Base-by-base conservation (phyloP, 2,329 filamentous ascomycete species). In the Sarocladium strictum region DNA sequence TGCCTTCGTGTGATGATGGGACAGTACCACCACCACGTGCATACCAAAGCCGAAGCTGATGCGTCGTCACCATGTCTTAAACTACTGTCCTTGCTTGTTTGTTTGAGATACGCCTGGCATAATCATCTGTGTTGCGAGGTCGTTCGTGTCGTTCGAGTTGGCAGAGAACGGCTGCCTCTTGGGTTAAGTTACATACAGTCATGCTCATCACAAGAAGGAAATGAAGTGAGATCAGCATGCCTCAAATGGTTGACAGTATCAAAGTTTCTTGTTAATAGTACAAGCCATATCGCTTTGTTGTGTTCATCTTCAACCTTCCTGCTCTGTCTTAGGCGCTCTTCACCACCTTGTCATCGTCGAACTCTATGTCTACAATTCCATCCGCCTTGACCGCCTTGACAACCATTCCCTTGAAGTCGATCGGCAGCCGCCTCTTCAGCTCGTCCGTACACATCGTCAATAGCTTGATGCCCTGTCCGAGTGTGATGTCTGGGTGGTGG, bases 311-410 rank as follows among this genome's bases (percentile, higher is more conserved):
- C 10, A 4, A 12, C 43, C n/a, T 9, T 51, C 17, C 15, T 24
- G 27, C 27, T 7, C 26, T 10, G n/a, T 11, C n/a, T 51, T 59
- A 87, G 64, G 83, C 79, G 62, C 76, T 72, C 71, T 80, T 82
- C 35, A 87, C 84, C 56, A 86, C 74, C 71, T 84, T 85, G 74
- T 88, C 86, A 68, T 96, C 90, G 68, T 93, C 87, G 69, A 91
- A 95, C 60, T 90, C 84, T 64, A 95, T 81, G 64, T 94, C 90
- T 63, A 83, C 77, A 58, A 99, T 87, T 11, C 95, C 94, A 63
- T 97, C 90, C 76, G 95, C 96, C 58, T 91, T 96, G 65, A 99
- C 85, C 33, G 91, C 88, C 80, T 97, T 97, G 65, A 99, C 92
- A 53, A 80, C 67, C 85, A 96, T 89, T 37, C 94, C 94, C 81